Evolutionary conservation across 1,284 basidiomycete species (phyloP), one percentile per base, ranked within the genome.

Genomic region (Paramarasmius palmivorus): DNA sequence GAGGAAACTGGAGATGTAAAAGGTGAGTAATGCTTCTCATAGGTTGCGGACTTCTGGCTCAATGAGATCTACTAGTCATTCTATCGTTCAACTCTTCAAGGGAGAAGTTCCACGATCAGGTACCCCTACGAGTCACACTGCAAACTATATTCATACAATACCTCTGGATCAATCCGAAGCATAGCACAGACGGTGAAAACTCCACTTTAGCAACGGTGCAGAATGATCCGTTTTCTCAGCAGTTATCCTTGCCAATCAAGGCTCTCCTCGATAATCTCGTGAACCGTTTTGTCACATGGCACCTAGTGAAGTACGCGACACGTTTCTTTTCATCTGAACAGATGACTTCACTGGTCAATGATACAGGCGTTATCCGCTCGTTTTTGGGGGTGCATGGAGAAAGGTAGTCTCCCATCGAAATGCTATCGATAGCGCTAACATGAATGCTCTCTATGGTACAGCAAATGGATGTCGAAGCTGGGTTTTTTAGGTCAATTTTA

Each of bases 281-380:
- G 19, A 68, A 74, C 35, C 82, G 78, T 53, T 81, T 88, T 58
- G 72, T 82, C 23, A 77, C 68, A 17, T 70, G 74, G 56, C 82
- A 89, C 54, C 69, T 90, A 20, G 79, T 84, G 46, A 80, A 74
- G 88, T 87, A 58, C 25, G 73, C 61, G 34, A 48, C 17, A 37
- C 51, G 54, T 52, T 40, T 41, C 6, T 34, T 44, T 32, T 38
- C 12, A 8, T 25, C 22, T 44, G 23, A 25, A n/a, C 44, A 15
- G n/a, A n/a, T 10, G 7, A 22, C 22, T 20, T 49, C 53, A 57
- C 49, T 51, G 56, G 53, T 38, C 42, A n/a, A 40, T 37, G 45
- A 26, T 59, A 7, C 59, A 90, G 88, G 61, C 81, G 83, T 2
- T 90, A 90, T 68, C 88, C 88, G 15, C 71, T 89, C 22, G 79